Base-by-base conservation (phyloP, 495 filamentous ascomycete genomes). In the Penicillium macrosclerotiorum region DNA sequence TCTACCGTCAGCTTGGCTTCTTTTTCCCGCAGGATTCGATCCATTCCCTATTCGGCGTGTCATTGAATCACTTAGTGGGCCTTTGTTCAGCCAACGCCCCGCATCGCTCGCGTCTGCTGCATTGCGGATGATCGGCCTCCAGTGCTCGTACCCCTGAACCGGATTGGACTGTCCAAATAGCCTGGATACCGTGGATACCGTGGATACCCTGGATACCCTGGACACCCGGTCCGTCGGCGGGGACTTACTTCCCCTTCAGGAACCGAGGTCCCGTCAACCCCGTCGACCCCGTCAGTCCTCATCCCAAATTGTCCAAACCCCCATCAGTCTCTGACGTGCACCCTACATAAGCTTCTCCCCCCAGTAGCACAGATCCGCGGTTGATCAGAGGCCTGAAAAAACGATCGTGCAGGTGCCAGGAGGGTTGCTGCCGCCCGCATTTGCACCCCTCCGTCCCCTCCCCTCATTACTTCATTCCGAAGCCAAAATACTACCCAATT, bases 181-280 rank as follows among this genome's bases (percentile, higher is more conserved):
- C n/a, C n/a, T n/a, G n/a, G n/a, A n/a, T n/a, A n/a, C n/a, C n/a
- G n/a, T n/a, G n/a, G n/a, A n/a, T n/a, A n/a, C n/a, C n/a, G n/a
- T n/a, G n/a, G n/a, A n/a, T n/a, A n/a, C n/a, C n/a, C n/a, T n/a
- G n/a, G n/a, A n/a, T n/a, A n/a, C 41, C 48, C 41, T 51, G 48
- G 45, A 32, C 20, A 19, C 23, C 33, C 25, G 29, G 39, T 11
- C n/a, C 25, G 30, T 36, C 38, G 42, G 44, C 37, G 48, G 54
- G 50, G 51, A 26, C 25, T 48, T 42, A 29, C 45, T 45, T 31
- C 40, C 42, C 9, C 23, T 31, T 47, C 45, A 45, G 42, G 54
- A 47, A 53, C 59, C 59, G 59, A 62, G 59, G 59, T 54, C 42
- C 46, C n/a, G n/a, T n/a, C n/a, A n/a, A n/a, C n/a, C n/a, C n/a